phyloP scores from a whole-genome alignment of 1,284 basidiomycete species.

The Acaromyces ingoldii region DNA sequence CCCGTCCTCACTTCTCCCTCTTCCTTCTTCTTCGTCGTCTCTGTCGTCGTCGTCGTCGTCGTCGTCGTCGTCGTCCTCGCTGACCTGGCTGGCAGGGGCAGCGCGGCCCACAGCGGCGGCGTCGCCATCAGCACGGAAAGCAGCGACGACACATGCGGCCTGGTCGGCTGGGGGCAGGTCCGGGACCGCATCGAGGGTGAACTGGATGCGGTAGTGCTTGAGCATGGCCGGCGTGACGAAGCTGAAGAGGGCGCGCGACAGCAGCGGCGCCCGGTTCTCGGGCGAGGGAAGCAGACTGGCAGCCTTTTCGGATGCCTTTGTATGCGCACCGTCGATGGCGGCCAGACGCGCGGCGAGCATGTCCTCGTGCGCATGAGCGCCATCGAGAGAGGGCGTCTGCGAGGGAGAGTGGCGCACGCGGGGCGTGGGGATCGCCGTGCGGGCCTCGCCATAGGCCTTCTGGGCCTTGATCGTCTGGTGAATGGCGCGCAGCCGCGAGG shows the following conservation, averaged over 20 bases:
- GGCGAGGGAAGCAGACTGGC: conserved; percentile 26
- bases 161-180: conserved; percentile 57
- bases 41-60: not conserved
- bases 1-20: not conserved
- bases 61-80: not conserved
- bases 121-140: conserved; percentile 30
- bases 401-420: not conserved
- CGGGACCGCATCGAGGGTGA: conserved; percentile 55
- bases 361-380: not conserved
- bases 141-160: conserved; percentile 51
- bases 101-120: too few relatives aligned
- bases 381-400: not conserved
- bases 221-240: conserved; percentile 51
- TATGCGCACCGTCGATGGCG: conserved; percentile 3
- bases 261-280: conserved; percentile 41
- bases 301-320: conserved; percentile 6
- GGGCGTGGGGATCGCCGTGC: conserved; percentile 44
- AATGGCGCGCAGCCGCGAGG: conserved; percentile 35
- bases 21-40: not conserved
- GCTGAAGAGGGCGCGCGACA: conserved; percentile 38
- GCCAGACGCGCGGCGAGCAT: not conserved
- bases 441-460: conserved; percentile 25
- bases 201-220: conserved; percentile 53
- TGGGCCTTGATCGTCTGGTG: conserved; percentile 42
- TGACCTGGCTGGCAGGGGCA: conserved; percentile 8